Evolutionary conservation across 2,329 filamentous ascomycete genomes (phyloP).

Genomic region (Trichoderma arundinaceum): DNA sequence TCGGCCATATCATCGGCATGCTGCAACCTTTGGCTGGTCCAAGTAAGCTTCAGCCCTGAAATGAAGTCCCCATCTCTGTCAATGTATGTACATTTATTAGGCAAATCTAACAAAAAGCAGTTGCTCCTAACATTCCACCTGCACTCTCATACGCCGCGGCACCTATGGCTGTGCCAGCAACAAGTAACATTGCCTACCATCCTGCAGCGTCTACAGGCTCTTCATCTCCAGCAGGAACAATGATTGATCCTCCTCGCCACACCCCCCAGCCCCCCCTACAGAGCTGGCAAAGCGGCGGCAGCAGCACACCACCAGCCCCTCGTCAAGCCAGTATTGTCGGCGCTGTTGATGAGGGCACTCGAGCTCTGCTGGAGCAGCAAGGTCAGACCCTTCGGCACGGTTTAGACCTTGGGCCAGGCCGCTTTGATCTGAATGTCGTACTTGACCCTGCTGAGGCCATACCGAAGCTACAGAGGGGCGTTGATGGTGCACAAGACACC

Average conservation of each 20-base stretch:
- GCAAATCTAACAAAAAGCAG: slow-evolving; percentile 4
- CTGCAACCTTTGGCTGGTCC: slow-evolving; percentile 62
- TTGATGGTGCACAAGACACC: slow-evolving; percentile 55
- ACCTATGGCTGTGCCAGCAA: slow-evolving; percentile 34
- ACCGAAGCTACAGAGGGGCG: slow-evolving; percentile 57
- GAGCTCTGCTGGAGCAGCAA: slow-evolving; percentile 51
- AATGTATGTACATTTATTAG: background rate
- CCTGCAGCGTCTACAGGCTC: background rate
- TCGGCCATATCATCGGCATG: slow-evolving; percentile 69
- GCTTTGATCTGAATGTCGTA: slow-evolving; percentile 75
- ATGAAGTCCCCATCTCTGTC: background rate
- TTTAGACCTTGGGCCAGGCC: slow-evolving; percentile 67
- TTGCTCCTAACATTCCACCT: slow-evolving; percentile 43
- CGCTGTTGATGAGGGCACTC: slow-evolving; percentile 22
- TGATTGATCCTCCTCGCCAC: background rate
- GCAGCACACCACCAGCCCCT: slow-evolving; percentile 15
- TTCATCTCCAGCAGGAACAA: slow-evolving; percentile 6
- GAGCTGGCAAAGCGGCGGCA: slow-evolving; percentile 22
- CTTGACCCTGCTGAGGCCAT: slow-evolving; percentile 63
- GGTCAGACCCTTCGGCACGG: slow-evolving; percentile 58
- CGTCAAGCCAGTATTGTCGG: background rate
- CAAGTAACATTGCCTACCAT: slow-evolving; percentile 34
- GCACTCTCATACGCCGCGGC: slow-evolving; percentile 39
- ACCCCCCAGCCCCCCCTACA: slow-evolving; percentile 6
- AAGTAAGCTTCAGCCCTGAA: slow-evolving; percentile 33